These are phyloP conservation scores for Pseudogymnoascus sp. DNA, from an alignment of 2,329 filamentous ascomycete species.

Conservation along the genomic window DNA sequence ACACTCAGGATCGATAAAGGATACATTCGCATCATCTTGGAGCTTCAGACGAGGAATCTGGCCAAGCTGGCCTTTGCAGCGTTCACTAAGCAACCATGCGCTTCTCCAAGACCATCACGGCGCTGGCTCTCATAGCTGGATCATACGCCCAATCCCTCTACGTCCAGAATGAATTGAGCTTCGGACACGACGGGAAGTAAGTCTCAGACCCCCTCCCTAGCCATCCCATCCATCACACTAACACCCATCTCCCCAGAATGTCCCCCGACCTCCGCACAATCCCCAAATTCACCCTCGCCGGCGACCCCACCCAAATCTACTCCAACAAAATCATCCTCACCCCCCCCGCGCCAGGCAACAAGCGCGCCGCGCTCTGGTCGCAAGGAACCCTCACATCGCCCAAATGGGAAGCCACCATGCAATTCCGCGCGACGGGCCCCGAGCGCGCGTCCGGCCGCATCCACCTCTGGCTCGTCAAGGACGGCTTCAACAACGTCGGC, in stretches of 20 bases:
- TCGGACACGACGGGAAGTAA: slow-evolving; percentile 37
- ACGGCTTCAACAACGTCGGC: slow-evolving; percentile 57
- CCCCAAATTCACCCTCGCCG: slow-evolving; percentile 26
- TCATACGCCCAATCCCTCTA: slow-evolving; percentile 25
- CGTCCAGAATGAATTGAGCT: slow-evolving; percentile 31
- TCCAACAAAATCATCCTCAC: slow-evolving; percentile 92
- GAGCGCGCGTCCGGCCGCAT: slow-evolving; percentile 83
- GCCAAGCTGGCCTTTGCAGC: background rate
- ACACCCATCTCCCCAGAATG: slow-evolving; percentile 19
- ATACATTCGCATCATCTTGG: background rate
- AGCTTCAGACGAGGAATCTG: background rate
- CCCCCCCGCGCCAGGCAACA: slow-evolving; percentile 76
- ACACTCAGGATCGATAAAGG: background rate
- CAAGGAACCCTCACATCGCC: slow-evolving; percentile 52
- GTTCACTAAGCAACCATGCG: slow-evolving; percentile 13
- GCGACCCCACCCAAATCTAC: slow-evolving; percentile 55
- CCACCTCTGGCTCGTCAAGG: slow-evolving; percentile 82
- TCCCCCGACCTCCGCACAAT: slow-evolving; percentile 26
- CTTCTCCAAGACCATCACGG: slow-evolving; percentile 17
- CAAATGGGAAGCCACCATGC: slow-evolving; percentile 76
- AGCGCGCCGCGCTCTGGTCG: slow-evolving; percentile 76
- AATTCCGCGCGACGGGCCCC: slow-evolving; percentile 79
- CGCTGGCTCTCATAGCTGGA: slow-evolving; percentile 23
- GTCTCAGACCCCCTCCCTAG: background rate
- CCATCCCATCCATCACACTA: slow-evolving; percentile 7